Evolutionary conservation across 1,284 basidiomycete species (phyloP).

Genomic region (Laetiporus sulphureus): DNA sequence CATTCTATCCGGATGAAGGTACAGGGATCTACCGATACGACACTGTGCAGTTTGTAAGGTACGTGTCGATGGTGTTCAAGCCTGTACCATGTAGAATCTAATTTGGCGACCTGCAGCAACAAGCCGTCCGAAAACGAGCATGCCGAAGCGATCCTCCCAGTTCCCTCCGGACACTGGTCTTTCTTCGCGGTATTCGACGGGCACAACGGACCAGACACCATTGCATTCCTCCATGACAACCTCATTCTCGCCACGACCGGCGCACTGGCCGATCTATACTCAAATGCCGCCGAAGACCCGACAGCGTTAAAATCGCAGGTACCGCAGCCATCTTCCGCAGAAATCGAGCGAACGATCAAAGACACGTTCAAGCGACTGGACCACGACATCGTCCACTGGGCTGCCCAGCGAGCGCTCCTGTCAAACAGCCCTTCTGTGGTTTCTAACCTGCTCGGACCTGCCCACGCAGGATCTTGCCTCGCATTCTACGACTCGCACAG

Average conservation of each 20-base stretch:
- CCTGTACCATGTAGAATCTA: too few species aligned
- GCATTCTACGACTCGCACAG: slow-evolving; percentile 40
- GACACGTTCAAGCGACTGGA: slow-evolving; percentile 26
- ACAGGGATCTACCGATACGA: slow-evolving; percentile 21
- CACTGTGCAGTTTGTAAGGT: slow-evolving; percentile 20
- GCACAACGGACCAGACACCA: slow-evolving; percentile 26
- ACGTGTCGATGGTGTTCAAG: too few species aligned
- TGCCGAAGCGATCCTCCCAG: slow-evolving; percentile 18
- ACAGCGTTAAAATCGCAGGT: slow-evolving; percentile 3
- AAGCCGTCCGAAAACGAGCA: slow-evolving; percentile 25
- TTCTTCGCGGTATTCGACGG: slow-evolving; percentile 28
- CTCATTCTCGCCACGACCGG: slow-evolving; percentile 23
- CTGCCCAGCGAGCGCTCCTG: slow-evolving; percentile 16
- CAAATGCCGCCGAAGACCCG: slow-evolving; percentile 2
- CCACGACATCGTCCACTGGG: slow-evolving; percentile 22
- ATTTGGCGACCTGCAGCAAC: slow-evolving; percentile 19
- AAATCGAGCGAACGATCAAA: slow-evolving; percentile 19
- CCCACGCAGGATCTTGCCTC: slow-evolving; percentile 31
- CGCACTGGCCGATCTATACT: slow-evolving; percentile 24
- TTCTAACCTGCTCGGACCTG: slow-evolving; percentile 20
- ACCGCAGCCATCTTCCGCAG: slow-evolving; percentile 6
- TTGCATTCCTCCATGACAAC: slow-evolving; percentile 24
- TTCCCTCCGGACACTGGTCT: slow-evolving; percentile 24
- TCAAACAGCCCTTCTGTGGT: slow-evolving; percentile 13
- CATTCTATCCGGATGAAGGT: slow-evolving; percentile 2